Evolutionary conservation across 148 eudicot genomes (phyloP).

Genomic region (Camellia sinensis): DNA sequence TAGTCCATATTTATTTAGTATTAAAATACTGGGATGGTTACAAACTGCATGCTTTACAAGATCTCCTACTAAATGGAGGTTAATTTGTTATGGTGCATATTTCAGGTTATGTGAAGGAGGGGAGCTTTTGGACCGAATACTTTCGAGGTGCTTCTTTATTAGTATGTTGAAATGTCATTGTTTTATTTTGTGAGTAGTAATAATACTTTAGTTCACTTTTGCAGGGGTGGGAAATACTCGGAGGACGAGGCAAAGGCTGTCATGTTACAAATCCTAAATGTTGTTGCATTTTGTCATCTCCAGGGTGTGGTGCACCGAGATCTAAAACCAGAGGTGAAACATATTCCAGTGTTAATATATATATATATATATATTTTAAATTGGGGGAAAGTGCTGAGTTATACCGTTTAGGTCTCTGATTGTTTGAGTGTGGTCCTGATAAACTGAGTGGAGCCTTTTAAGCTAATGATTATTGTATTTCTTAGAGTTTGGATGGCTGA

Average conservation of each 20-base stretch:
- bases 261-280: slow-evolving; percentile 52
- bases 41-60: background rate
- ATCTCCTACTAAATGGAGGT: background rate
- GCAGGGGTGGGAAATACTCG: slow-evolving; percentile 58
- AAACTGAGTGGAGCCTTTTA: background rate
- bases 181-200: background rate
- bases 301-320: slow-evolving; percentile 81
- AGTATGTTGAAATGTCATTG: background rate
- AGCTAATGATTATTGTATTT: background rate
- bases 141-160: slow-evolving; percentile 37
- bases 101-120: slow-evolving; percentile 64
- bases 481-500: background rate
- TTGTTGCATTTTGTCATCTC: slow-evolving; percentile 56
- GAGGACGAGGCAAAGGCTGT: slow-evolving; percentile 59
- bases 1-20: background rate
- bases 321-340: slow-evolving; percentile 64
- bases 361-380: too few species aligned
- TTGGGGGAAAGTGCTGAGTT: background rate
- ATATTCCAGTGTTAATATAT: background rate
- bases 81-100: background rate
- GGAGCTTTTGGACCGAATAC: slow-evolving; percentile 59
- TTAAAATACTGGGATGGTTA: background rate
- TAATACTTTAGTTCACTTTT: background rate
- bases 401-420: slow-evolving; percentile 1
- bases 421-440: background rate